phyloP scores from a whole-genome alignment of 495 filamentous ascomycete genomes.

The Penicillium chermesinum region DNA sequence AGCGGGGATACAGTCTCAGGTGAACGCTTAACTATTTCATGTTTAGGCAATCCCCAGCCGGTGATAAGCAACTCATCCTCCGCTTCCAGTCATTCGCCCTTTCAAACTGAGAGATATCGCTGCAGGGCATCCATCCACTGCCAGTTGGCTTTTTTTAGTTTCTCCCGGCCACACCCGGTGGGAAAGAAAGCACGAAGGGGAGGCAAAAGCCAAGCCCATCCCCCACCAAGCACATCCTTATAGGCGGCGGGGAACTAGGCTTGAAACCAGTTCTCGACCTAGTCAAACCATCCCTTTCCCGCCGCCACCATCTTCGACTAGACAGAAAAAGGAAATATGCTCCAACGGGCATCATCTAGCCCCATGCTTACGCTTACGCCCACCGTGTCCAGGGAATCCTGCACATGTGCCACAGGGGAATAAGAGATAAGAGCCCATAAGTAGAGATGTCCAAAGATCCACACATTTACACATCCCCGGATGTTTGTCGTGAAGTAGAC shows the following conservation, averaged over 20 bases:
- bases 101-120: not conserved
- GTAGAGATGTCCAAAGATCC: too few species aligned
- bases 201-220: not conserved
- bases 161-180: constrained; percentile 10
- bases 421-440: too few species aligned
- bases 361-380: not conserved
- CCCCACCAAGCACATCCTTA: constrained; percentile 19
- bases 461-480: not conserved
- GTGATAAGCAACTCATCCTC: too few species aligned
- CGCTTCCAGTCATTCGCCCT: too few species aligned
- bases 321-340: constrained; percentile 2
- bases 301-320: constrained; percentile 10
- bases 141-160: not conserved
- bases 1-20: too few species aligned
- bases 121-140: not conserved
- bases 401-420: too few species aligned
- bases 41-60: too few species aligned
- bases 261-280: constrained; percentile 7
- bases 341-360: not conserved
- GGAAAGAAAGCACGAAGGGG: constrained; percentile 9
- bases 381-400: too few species aligned
- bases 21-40: too few species aligned
- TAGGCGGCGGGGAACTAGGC: constrained; percentile 11
- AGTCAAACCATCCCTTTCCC: not conserved
- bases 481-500: constrained; percentile 4